phyloP scores from a whole-genome alignment of 148 eudicot species.

The Talinum fruticosum region DNA sequence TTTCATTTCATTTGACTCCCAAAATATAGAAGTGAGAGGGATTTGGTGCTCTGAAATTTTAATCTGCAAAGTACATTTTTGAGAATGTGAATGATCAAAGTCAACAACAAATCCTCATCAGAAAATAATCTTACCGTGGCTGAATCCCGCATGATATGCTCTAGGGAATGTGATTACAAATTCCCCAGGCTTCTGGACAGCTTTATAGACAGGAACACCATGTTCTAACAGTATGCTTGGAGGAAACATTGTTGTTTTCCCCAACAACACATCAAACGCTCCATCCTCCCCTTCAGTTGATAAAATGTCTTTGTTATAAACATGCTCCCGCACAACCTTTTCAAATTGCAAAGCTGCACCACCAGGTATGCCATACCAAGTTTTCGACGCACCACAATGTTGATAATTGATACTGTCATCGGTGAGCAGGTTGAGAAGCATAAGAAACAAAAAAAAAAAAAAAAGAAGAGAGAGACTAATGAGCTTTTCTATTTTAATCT shows the following conservation, averaged over 20 bases:
- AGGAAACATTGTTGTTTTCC: constrained; percentile 93
- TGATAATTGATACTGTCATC: constrained; percentile 92
- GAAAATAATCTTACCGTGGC: constrained; percentile 68
- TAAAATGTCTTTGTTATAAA: constrained; percentile 67
- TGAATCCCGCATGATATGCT: constrained; percentile 98
- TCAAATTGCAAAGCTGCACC: constrained; percentile 89
- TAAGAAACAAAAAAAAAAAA: constrained; percentile 10
- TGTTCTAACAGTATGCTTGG: constrained; percentile 80
- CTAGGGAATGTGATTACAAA: constrained; percentile 88
- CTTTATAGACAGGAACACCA: constrained; percentile 84
- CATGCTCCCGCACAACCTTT: constrained; percentile 77
- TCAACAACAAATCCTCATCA: not conserved
- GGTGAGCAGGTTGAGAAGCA: constrained; percentile 7
- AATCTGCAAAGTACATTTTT: not conserved
- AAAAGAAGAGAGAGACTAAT: constrained; percentile 1
- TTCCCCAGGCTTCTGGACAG: constrained; percentile 97
- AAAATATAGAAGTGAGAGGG: not conserved
- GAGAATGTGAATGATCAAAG: not conserved
- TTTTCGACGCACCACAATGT: constrained; percentile 98
- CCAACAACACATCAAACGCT: constrained; percentile 90
- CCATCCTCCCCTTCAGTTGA: constrained; percentile 90
- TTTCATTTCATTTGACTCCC: not conserved
- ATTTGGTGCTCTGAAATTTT: not conserved
- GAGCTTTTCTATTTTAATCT: not conserved
- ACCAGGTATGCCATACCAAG: constrained; percentile 99